Evolutionary conservation across 2,329 filamentous ascomycete genomes (phyloP).

Genomic region (Aspergillus tubingensis): DNA sequence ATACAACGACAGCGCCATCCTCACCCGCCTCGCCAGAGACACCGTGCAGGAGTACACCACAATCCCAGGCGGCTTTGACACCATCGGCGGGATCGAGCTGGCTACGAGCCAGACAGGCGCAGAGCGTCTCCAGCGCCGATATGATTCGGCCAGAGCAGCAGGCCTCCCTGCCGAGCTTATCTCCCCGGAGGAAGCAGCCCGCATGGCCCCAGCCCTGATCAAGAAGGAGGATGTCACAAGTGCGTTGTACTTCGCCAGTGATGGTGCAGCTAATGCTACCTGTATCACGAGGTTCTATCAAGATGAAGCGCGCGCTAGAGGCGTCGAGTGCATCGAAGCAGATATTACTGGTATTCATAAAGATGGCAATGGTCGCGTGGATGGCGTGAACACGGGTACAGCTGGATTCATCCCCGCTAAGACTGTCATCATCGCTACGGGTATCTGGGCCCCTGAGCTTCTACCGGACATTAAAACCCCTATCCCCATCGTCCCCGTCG

Average conservation of each 20-base stretch:
- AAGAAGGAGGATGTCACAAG: slow-evolving; percentile 20
- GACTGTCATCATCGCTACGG: slow-evolving; percentile 30
- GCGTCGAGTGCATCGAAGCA: slow-evolving; percentile 27
- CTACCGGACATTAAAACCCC: slow-evolving; percentile 27
- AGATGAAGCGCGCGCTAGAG: slow-evolving; percentile 22
- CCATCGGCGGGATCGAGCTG: slow-evolving; percentile 30
- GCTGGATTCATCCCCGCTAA: slow-evolving; percentile 15
- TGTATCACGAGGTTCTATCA: slow-evolving; percentile 29
- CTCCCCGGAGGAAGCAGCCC: slow-evolving; percentile 22
- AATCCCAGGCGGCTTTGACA: slow-evolving; percentile 31
- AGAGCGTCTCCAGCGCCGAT: slow-evolving; percentile 21
- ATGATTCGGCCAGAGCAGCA: slow-evolving; percentile 20
- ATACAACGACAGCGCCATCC: slow-evolving; percentile 34
- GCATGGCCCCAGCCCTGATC: slow-evolving; percentile 32
- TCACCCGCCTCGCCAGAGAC: slow-evolving; percentile 35
- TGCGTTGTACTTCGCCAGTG: slow-evolving; percentile 29
- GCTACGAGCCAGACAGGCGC: slow-evolving; percentile 25
- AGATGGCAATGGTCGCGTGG: slow-evolving; percentile 18
- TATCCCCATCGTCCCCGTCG: slow-evolving; percentile 37
- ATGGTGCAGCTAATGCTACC: slow-evolving; percentile 30
- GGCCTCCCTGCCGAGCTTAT: slow-evolving; percentile 31
- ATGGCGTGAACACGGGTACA: slow-evolving; percentile 19
- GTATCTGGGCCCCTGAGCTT: slow-evolving; percentile 31
- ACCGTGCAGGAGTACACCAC: slow-evolving; percentile 33
- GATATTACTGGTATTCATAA: slow-evolving; percentile 21